phyloP scores from a whole-genome alignment of 106 monocot genomes.

The Triglochin maritima region DNA sequence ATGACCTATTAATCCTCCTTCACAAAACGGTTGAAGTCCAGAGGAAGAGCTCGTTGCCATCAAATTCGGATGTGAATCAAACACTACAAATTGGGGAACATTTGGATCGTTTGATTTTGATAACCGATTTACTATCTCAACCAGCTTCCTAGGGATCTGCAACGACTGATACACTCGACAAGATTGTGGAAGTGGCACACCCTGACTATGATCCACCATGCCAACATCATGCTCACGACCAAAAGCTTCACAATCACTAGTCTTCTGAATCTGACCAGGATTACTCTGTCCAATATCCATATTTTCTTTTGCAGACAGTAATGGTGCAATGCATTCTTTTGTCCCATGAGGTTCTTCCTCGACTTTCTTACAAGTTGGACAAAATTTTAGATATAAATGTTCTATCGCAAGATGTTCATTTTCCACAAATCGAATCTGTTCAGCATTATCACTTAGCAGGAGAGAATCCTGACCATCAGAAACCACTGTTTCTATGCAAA shows the following conservation, averaged over 20 bases:
- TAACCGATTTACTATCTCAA: constrained; percentile 39
- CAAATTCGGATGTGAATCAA: constrained; percentile 33
- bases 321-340: not conserved
- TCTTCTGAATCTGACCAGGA: constrained; percentile 21
- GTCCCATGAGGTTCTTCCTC: not conserved
- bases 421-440: constrained; percentile 7
- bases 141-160: constrained; percentile 58
- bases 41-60: constrained; percentile 32
- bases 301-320: not conserved
- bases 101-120: constrained; percentile 85
- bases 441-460: constrained; percentile 18
- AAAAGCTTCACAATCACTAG: constrained; percentile 44
- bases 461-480: constrained; percentile 4
- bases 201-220: constrained; percentile 23
- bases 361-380: not conserved
- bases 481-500: not conserved
- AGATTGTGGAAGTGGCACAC: constrained; percentile 29
- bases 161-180: constrained; percentile 61
- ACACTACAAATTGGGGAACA: constrained; percentile 46
- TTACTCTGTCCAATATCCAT: constrained; percentile 14
- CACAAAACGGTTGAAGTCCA: constrained; percentile 39
- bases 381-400: not conserved
- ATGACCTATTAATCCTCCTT: constrained; percentile 22
- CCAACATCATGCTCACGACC: constrained; percentile 45
- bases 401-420: not conserved